A percentile compares a stretch with the other conserved stretches of the same genome.
Conservation (phyloP, 306 rosid genomes). For the Fagus sylvatica region DNA sequence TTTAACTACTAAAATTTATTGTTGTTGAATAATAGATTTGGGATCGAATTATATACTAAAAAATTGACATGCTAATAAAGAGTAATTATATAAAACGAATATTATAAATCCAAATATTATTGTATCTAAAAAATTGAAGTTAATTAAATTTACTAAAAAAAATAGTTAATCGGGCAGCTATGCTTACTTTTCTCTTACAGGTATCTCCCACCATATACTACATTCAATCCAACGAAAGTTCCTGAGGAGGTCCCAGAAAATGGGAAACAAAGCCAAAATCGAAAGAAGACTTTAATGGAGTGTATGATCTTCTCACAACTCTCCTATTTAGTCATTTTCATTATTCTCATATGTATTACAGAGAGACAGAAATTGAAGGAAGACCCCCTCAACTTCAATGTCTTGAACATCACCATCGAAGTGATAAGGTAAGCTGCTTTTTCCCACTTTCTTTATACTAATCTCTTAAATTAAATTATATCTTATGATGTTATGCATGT, state of each 20-base stretch:
- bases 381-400: constrained; percentile 76
- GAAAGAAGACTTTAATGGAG: constrained; percentile 26
- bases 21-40: too few species aligned
- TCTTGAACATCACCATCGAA: constrained; percentile 57
- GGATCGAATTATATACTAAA: too few species aligned
- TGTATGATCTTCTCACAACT: constrained; percentile 52
- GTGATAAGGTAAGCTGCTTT: constrained; percentile 42
- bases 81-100: too few species aligned
- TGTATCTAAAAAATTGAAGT: too few species aligned
- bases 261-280: constrained; percentile 1
- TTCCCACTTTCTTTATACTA: neutral
- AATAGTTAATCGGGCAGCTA: too few species aligned
- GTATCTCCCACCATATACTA: constrained; percentile 71
- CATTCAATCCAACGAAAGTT: constrained; percentile 35
- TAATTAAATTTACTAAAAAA: too few species aligned
- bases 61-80: too few species aligned
- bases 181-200: constrained; percentile 22
- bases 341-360: constrained; percentile 59
- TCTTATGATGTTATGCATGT: too few species aligned
- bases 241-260: neutral
- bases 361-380: constrained; percentile 58
- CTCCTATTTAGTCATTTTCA: constrained; percentile 56
- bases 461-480: neutral
- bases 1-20: too few species aligned
- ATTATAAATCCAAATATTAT: too few species aligned